These are phyloP conservation scores for Yarrowia porcina DNA, from an alignment of 805 yeast genomes.

Conservation along the genomic window DNA sequence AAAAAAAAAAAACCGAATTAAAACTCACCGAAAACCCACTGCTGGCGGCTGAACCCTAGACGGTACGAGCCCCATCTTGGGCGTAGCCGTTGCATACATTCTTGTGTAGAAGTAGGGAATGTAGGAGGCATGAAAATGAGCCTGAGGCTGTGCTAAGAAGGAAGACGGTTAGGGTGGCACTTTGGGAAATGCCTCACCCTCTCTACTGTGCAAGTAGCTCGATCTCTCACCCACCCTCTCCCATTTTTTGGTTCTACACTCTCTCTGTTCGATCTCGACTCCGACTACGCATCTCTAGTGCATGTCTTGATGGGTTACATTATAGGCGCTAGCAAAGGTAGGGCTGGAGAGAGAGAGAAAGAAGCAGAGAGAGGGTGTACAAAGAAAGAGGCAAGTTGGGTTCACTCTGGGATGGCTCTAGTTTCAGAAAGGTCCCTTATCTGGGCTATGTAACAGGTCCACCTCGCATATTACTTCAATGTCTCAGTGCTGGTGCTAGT, in stretches of 20 bases:
- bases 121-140: too few species aligned
- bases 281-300: slow-evolving; percentile 6
- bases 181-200: too few species aligned
- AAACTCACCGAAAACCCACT: too few species aligned
- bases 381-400: too few species aligned
- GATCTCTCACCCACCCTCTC: background rate
- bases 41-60: background rate
- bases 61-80: background rate
- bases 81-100: background rate
- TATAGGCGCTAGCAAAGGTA: background rate
- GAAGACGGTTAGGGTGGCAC: too few species aligned
- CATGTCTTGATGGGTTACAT: slow-evolving; percentile 6
- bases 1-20: too few species aligned
- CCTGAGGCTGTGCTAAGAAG: too few species aligned
- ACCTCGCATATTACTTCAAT: background rate
- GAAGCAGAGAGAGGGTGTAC: background rate
- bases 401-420: background rate
- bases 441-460: background rate
- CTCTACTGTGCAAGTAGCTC: too few species aligned
- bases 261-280: background rate
- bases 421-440: background rate
- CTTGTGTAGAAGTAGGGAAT: background rate
- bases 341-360: background rate
- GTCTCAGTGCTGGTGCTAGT: background rate
- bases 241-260: too few species aligned